Percentiles rank a stretch among this genome's conserved stretches.
These are phyloP conservation scores for Aquanectria penicillioides DNA, from an alignment of 2,329 filamentous ascomycete genomes.

Conservation along the genomic window DNA sequence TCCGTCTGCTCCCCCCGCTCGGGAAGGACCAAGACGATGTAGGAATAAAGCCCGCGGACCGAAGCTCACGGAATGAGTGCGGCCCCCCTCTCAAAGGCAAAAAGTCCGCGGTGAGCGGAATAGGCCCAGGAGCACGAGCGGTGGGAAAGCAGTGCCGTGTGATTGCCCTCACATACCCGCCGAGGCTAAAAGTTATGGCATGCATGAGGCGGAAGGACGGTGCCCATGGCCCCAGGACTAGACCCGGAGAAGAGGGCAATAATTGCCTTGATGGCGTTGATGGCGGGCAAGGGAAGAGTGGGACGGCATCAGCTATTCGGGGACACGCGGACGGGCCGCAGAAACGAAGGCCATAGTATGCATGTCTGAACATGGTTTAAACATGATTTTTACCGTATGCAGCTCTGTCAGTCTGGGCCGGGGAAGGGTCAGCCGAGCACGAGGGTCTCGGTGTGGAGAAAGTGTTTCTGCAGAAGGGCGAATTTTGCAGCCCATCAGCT, in stretches of 20 bases:
- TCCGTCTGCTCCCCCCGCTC: constrained; percentile 6
- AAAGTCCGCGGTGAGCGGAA: constrained; percentile 14
- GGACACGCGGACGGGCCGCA: constrained; percentile 42
- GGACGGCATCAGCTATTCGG: constrained; percentile 21
- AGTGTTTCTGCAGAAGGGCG: constrained; percentile 3
- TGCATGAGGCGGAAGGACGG: constrained; percentile 37
- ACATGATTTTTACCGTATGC: constrained; percentile 4
- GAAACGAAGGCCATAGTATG: constrained; percentile 28
- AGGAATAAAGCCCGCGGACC: constrained; percentile 4
- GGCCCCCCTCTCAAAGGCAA: neutral
- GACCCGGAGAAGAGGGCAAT: constrained; percentile 23
- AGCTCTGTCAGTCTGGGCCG: neutral
- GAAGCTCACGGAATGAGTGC: neutral
- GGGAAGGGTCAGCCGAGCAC: neutral
- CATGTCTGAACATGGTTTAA: constrained; percentile 29
- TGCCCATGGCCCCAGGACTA: constrained; percentile 30
- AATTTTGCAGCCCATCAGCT: constrained; percentile 7
- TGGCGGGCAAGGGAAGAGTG: constrained; percentile 6
- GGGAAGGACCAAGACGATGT: constrained; percentile 5
- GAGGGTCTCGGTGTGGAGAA: constrained; percentile 22
- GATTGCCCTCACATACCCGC: constrained; percentile 43
- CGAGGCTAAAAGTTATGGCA: constrained; percentile 42
- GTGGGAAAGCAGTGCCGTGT: constrained; percentile 31
- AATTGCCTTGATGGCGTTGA: constrained; percentile 15
- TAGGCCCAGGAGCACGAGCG: constrained; percentile 14